Base-by-base conservation (phyloP, 1,284 basidiomycete genomes). In the Coniferiporia weirii region DNA sequence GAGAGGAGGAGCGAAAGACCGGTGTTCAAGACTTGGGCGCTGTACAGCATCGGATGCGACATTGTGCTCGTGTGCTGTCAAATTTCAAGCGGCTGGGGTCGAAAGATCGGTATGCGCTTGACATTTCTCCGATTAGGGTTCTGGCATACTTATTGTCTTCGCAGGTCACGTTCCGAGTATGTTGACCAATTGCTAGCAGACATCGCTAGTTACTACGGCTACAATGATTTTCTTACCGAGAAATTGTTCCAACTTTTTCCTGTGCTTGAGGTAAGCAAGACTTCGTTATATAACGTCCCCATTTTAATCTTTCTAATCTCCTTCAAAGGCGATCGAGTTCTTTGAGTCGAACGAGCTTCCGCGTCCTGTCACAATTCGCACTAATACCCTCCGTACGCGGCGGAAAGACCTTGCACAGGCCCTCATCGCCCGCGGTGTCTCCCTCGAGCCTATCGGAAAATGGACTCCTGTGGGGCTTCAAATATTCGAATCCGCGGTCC, bases 401-500 rank as follows among this genome's bases (percentile, higher is more conserved):
- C 81, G 97, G 61, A 84, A 96, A 53, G 97, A 99, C 72, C 84
- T 99, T 56, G 96, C 94, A 0, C 97, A 99, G 73, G 83, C 87
- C 1, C 81, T 99, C 47, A 91, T 99, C 71, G 98, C 97, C 73
- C 87, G 97, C 57, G 95, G 97, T 47, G 97, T 98, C 62, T 95
- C 93, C 68, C 82, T 99, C 62, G 96, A 99, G 72, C 95, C 97
- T 6, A 94, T 99, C 64, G 97, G 97, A 35, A 97, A 97, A 73
- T 99, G 97, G 97, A 93, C 91, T 54, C 98, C 98, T 70, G 95
- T 98, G 63, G 97, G 97, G 7, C 79, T 99, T 35, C 97, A 99
- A 73, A 90, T 99, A 1, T 99, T 99, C 69, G 97, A 99, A 74
- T 95, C 91, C 64, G 86, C 83, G 59, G 95, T 99, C 3, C 97